These are phyloP conservation scores for Streptanthus diversifolius DNA, from an alignment of 345 rosid species.

Conservation along the genomic window DNA sequence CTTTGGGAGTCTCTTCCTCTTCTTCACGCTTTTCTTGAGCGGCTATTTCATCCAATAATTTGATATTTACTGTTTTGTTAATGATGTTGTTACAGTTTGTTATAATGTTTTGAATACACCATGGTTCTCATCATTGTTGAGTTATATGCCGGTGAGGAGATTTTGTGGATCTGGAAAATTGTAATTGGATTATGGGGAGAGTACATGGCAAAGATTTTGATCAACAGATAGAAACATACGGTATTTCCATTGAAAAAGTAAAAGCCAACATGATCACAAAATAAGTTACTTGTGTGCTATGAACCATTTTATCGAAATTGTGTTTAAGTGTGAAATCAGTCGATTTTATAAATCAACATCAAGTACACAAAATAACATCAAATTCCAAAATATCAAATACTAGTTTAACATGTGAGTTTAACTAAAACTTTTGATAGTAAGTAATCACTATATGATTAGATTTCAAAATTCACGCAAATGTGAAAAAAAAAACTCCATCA, in stretches of 20 bases:
- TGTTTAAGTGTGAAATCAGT: background rate
- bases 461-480: background rate
- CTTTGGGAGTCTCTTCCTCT: slow-evolving; percentile 64
- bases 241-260: no score
- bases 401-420: no score
- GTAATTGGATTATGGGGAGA: background rate
- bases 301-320: background rate
- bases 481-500: background rate
- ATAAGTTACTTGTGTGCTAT: background rate
- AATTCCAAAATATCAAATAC: no score
- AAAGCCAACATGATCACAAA: background rate
- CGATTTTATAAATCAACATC: background rate
- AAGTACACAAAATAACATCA: background rate
- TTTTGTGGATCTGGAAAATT: background rate
- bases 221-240: no score
- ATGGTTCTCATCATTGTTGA: background rate
- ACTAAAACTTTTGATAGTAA: no score
- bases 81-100: background rate
- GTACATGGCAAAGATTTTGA: no score
- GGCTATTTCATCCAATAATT: slow-evolving; percentile 72
- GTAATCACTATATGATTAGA: background rate
- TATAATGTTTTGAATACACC: background rate
- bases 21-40: slow-evolving; percentile 65
- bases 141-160: background rate
- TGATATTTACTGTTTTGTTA: background rate